phyloP scores from a whole-genome alignment of 257 asterid genomes.

The Solanum virginianum region DNA sequence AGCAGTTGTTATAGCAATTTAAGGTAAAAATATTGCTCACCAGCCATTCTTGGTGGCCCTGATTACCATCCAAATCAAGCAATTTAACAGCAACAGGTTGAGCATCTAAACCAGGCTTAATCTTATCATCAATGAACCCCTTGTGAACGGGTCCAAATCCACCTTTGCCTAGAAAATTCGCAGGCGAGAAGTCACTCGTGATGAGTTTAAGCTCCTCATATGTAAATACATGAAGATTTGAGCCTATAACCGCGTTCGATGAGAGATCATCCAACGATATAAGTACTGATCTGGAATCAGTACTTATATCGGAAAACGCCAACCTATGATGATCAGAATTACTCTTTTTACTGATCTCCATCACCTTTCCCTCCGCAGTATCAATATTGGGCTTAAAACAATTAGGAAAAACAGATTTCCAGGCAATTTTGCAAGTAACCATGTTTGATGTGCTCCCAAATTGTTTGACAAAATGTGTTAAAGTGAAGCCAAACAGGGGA shows the following conservation, averaged over 20 bases:
- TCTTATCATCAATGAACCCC: slow-evolving; percentile 54
- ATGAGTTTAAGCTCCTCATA: slow-evolving; percentile 35
- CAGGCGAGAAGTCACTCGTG: slow-evolving; percentile 32
- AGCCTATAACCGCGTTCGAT: slow-evolving; percentile 33
- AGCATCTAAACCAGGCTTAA: slow-evolving; percentile 47
- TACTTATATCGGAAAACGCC: slow-evolving; percentile 46
- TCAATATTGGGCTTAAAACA: slow-evolving; percentile 9
- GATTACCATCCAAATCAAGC: slow-evolving; percentile 62
- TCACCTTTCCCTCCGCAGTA: neutral
- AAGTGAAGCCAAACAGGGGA: neutral
- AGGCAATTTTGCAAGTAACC: slow-evolving; percentile 2
- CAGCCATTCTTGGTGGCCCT: slow-evolving; percentile 83
- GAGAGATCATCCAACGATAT: slow-evolving; percentile 40
- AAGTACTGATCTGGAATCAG: slow-evolving; percentile 35
- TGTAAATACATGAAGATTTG: slow-evolving; percentile 66
- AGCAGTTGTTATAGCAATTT: neutral
- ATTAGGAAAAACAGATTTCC: slow-evolving; percentile 7
- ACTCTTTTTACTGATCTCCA: neutral
- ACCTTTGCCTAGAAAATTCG: slow-evolving; percentile 69
- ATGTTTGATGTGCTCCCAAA: neutral
- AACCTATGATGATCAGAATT: slow-evolving; percentile 29
- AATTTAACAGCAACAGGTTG: slow-evolving; percentile 85
- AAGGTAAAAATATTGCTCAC: slow-evolving; percentile 16
- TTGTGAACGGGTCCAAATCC: slow-evolving; percentile 94
- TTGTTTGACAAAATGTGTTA: neutral